phyloP scores from a whole-genome alignment of 129 eudicot species.

The Oenanthe sinensis region DNA sequence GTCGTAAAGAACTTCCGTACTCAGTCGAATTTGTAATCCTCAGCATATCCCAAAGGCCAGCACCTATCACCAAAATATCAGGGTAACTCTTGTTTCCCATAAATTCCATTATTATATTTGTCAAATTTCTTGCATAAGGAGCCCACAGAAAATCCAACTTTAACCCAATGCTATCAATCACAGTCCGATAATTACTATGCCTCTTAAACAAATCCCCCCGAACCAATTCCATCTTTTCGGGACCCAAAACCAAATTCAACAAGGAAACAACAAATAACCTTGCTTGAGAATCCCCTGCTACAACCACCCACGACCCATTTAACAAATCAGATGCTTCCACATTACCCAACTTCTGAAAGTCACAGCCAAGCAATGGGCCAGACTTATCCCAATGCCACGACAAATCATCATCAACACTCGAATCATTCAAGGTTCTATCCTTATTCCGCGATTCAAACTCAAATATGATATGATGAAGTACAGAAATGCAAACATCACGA shows the following conservation, averaged over 20 bases:
- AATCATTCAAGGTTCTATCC: neutral
- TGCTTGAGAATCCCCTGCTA: constrained; percentile 95
- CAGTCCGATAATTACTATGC: constrained; percentile 73
- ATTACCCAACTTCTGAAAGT: constrained; percentile 54
- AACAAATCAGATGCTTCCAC: constrained; percentile 70
- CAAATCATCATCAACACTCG: constrained; percentile 14
- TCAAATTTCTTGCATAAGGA: constrained; percentile 64
- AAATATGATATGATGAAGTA: constrained; percentile 37
- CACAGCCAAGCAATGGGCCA: constrained; percentile 37
- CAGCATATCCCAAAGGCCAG: constrained; percentile 93
- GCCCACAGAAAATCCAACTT: constrained; percentile 90
- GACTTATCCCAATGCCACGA: constrained; percentile 56
- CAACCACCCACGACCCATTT: constrained; percentile 91
- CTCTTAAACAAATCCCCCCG: constrained; percentile 81
- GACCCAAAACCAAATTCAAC: constrained; percentile 53
- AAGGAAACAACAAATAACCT: constrained; percentile 63
- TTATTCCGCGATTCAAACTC: neutral
- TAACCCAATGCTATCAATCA: constrained; percentile 65
- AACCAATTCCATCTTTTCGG: constrained; percentile 45
- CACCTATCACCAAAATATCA: constrained; percentile 86
- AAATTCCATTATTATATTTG: constrained; percentile 28
- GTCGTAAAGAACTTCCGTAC: constrained; percentile 44
- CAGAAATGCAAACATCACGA: constrained; percentile 48
- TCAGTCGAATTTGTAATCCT: constrained; percentile 47
- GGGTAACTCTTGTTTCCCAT: constrained; percentile 41